phyloP scores from a whole-genome alignment of 2,329 filamentous ascomycete genomes.

The Monilinia polystroma region DNA sequence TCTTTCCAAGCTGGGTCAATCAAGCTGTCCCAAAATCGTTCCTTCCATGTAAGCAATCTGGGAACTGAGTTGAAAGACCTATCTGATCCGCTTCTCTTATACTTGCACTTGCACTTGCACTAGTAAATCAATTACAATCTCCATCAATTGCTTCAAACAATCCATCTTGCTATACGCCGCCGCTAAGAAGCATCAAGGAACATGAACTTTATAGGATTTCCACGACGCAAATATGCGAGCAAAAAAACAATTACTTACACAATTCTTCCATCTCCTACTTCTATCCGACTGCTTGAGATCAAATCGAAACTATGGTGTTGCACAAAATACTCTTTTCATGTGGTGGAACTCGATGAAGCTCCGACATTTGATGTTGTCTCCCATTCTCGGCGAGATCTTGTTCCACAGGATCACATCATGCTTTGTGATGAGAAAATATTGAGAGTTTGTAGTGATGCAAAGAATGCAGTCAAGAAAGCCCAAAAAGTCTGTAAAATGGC shows the following conservation, averaged over 20 bases:
- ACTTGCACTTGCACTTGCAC: neutral
- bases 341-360: conserved; percentile 8
- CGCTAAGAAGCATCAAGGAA: neutral
- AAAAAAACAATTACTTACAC: conserved; percentile 9
- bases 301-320: conserved; percentile 9
- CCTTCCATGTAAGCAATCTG: neutral
- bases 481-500: neutral
- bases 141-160: neutral
- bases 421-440: neutral
- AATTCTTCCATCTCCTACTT: conserved; percentile 10
- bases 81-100: neutral
- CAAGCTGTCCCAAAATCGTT: neutral
- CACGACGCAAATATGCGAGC: neutral
- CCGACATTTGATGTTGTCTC: conserved; percentile 15
- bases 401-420: conserved; percentile 15
- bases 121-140: neutral
- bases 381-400: conserved; percentile 11
- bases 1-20: neutral
- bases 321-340: conserved; percentile 11
- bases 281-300: conserved; percentile 16
- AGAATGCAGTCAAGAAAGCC: neutral
- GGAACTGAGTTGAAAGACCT: too few species aligned
- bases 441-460: conserved; percentile 4
- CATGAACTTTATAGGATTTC: conserved; percentile 5
- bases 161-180: too few species aligned